phyloP scores from a whole-genome alignment of 371 early-diverging fungal species.

The Mortierella sp. region DNA sequence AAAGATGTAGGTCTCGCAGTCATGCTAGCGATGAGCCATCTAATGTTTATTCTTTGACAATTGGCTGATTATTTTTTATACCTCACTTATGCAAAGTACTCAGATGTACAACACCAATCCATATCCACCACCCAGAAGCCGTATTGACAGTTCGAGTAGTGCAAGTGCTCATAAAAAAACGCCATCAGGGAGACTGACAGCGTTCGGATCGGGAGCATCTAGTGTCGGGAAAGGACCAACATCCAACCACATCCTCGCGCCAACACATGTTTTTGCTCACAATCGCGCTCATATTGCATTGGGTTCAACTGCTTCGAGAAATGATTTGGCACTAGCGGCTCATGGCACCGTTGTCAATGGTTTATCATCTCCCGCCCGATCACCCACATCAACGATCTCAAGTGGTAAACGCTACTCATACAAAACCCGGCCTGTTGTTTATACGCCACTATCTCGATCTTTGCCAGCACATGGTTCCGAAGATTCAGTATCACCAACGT shows the following conservation, averaged over 20 bases:
- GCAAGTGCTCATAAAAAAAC: neutral
- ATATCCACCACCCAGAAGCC: slow-evolving; percentile 29
- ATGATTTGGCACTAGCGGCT: slow-evolving; percentile 1
- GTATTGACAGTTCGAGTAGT: slow-evolving; percentile 1
- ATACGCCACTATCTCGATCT: slow-evolving; percentile 14
- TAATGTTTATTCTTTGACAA: neutral
- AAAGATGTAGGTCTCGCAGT: slow-evolving; percentile 29
- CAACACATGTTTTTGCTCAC: slow-evolving; percentile 18
- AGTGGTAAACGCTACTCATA: slow-evolving; percentile 43
- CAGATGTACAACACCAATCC: slow-evolving; percentile 50
- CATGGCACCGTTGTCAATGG: slow-evolving; percentile 1
- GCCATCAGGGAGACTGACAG: neutral
- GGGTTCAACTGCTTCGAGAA: slow-evolving; percentile 5
- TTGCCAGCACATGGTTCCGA: neutral
- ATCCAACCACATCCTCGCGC: slow-evolving; percentile 23
- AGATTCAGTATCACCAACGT: neutral
- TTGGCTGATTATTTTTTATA: neutral
- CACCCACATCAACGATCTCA: neutral
- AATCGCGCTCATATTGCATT: neutral
- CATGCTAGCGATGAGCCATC: neutral
- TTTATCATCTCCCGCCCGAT: neutral
- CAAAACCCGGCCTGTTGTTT: slow-evolving; percentile 47
- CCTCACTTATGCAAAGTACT: slow-evolving; percentile 16
- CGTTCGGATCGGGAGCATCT: neutral
- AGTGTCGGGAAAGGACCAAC: neutral